A percentile compares a stretch with the other conserved stretches of the same genome.
Conservation (phyloP, 768 basidiomycete genomes). For the Boletus rubescentipes region DNA sequence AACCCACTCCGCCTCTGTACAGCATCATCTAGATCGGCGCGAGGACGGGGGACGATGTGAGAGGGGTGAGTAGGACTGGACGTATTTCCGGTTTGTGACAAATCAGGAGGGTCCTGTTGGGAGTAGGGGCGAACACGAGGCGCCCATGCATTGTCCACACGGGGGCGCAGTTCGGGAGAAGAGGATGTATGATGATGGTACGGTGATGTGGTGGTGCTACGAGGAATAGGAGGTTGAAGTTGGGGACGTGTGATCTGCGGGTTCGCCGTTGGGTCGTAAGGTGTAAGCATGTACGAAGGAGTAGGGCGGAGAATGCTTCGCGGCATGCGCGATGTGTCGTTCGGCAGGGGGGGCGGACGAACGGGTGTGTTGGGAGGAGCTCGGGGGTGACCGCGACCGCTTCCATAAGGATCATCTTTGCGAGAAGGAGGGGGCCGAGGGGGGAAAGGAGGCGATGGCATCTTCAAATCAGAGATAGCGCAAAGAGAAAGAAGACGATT, state of each 20-base stretch:
- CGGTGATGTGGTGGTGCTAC: constrained; percentile 5
- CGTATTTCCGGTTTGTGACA: not conserved
- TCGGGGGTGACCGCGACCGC: constrained; percentile 1
- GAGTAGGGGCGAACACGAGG: constrained; percentile 22
- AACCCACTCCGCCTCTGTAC: constrained; percentile 16
- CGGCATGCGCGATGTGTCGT: constrained; percentile 8
- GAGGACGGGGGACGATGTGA: constrained; percentile 10
- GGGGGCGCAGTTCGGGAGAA: constrained; percentile 25
- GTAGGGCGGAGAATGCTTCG: constrained; percentile 22
- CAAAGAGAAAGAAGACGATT: not conserved
- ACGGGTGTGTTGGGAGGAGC: not conserved
- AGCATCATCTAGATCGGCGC: constrained; percentile 9
- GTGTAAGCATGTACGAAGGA: not conserved
- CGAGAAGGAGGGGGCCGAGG: constrained; percentile 13
- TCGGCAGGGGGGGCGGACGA: constrained; percentile 1
- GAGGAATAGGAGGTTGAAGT: constrained; percentile 7
- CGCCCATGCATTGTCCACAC: constrained; percentile 19
- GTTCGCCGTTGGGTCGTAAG: constrained; percentile 1
- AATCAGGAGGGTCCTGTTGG: constrained; percentile 11
- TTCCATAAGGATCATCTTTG: constrained; percentile 6
- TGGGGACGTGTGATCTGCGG: constrained; percentile 1
- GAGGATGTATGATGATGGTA: constrained; percentile 23
- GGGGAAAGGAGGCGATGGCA: constrained; percentile 22
- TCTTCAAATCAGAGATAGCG: constrained; percentile 3
- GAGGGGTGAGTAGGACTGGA: constrained; percentile 8